phyloP scores from a whole-genome alignment of 192 early-diverging fungal genomes.

The Linnemannia zychae region DNA sequence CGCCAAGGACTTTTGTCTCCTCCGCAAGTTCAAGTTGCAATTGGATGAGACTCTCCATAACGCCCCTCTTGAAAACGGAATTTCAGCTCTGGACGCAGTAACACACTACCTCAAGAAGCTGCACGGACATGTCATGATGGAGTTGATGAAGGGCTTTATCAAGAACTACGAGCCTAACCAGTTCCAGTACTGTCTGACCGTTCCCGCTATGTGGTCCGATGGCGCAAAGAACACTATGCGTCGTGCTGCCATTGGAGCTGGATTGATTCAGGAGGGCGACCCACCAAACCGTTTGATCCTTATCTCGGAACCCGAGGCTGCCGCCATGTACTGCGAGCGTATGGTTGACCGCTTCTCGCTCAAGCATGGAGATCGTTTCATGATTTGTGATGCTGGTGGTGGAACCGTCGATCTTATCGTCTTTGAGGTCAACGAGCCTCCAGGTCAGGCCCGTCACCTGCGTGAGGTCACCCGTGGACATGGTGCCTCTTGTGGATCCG shows the following conservation, averaged over 20 bases:
- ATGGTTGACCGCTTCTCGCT: slow-evolving; percentile 60
- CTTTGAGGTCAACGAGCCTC: slow-evolving; percentile 56
- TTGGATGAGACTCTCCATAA: slow-evolving; percentile 53
- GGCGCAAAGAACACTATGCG: slow-evolving; percentile 66
- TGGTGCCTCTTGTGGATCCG: slow-evolving; percentile 61
- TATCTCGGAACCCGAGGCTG: slow-evolving; percentile 67
- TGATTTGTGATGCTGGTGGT: slow-evolving; percentile 65
- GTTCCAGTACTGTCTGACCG: slow-evolving; percentile 61
- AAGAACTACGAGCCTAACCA: slow-evolving; percentile 46
- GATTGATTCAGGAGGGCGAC: slow-evolving; percentile 59
- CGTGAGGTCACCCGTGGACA: slow-evolving; percentile 63
- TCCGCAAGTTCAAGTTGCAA: slow-evolving; percentile 58
- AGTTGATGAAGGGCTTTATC: slow-evolving; percentile 56
- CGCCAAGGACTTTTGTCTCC: slow-evolving; percentile 50
- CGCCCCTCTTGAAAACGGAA: slow-evolving; percentile 52
- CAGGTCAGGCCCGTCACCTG: slow-evolving; percentile 49
- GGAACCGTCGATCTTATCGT: slow-evolving; percentile 63
- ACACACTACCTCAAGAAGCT: slow-evolving; percentile 57
- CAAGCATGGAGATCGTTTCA: slow-evolving; percentile 56
- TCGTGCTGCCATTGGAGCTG: slow-evolving; percentile 64
- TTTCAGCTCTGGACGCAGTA: slow-evolving; percentile 49
- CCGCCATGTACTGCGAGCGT: slow-evolving; percentile 67
- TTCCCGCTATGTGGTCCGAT: slow-evolving; percentile 70
- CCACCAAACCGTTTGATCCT: slow-evolving; percentile 64
- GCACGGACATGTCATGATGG: slow-evolving; percentile 54